Conservation (phyloP, 1,139 yeast species). For the Hemisphaericaspora subhashii region DNA sequence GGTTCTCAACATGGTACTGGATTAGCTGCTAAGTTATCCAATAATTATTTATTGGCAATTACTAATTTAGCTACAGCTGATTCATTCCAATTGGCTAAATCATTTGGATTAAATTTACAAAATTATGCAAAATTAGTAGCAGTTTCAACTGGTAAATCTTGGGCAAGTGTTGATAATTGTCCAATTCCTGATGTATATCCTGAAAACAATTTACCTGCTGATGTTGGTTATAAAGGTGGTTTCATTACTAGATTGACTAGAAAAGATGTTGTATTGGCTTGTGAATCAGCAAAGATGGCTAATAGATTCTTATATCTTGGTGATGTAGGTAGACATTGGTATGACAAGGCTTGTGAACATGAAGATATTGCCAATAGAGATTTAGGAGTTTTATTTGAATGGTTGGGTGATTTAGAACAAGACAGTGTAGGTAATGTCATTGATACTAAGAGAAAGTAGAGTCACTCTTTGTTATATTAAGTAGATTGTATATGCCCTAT, state of each 20-base stretch:
- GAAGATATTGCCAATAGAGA: constrained; percentile 44
- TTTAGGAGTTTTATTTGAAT: constrained; percentile 47
- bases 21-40: constrained; percentile 58
- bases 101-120: constrained; percentile 51
- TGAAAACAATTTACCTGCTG: constrained; percentile 45
- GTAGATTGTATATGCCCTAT: too few relatives aligned
- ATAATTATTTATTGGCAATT: constrained; percentile 58
- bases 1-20: constrained; percentile 56
- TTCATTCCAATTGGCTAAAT: constrained; percentile 57
- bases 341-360: constrained; percentile 46
- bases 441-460: constrained; percentile 14
- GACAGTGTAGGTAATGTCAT: constrained; percentile 18
- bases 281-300: constrained; percentile 43
- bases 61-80: constrained; percentile 63
- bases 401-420: constrained; percentile 37
- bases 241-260: constrained; percentile 55
- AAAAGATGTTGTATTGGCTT: constrained; percentile 58
- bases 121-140: constrained; percentile 54
- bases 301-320: constrained; percentile 43
- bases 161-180: constrained; percentile 63
- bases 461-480: too few relatives aligned
- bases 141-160: constrained; percentile 59
- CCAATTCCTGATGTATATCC: constrained; percentile 58
- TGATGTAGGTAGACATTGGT: constrained; percentile 43
- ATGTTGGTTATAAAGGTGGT: constrained; percentile 51